phyloP scores from a whole-genome alignment of 805 yeast genomes.

The Danielia oregonensis region DNA sequence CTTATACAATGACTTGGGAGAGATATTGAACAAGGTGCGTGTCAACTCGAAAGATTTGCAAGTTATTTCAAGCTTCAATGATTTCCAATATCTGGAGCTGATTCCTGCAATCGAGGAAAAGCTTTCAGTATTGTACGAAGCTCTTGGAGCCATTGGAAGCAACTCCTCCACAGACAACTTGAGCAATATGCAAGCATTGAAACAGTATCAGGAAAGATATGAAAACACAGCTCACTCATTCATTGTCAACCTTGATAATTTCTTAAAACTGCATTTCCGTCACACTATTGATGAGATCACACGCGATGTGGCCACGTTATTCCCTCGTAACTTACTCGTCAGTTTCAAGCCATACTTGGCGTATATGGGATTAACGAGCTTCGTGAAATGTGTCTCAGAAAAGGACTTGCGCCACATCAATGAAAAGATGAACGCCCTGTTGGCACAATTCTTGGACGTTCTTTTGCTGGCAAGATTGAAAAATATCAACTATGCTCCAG shows the following conservation, averaged over 20 bases:
- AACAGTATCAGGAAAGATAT: conserved; percentile 59
- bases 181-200: conserved; percentile 67
- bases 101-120: conserved; percentile 50
- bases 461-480: conserved; percentile 21
- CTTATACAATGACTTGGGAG: conserved; percentile 66
- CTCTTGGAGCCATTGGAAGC: conserved; percentile 58
- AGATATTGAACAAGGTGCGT: conserved; percentile 67
- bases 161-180: conserved; percentile 42
- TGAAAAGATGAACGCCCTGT: conserved; percentile 33
- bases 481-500: conserved; percentile 6
- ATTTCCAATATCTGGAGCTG: conserved; percentile 45
- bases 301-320: conserved; percentile 23
- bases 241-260: conserved; percentile 40
- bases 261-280: conserved; percentile 32
- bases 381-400: conserved; percentile 55
- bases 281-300: conserved; percentile 37
- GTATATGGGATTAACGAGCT: conserved; percentile 32
- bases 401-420: conserved; percentile 45
- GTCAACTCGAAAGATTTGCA: conserved; percentile 54
- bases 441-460: conserved; percentile 27
- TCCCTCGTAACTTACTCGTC: conserved; percentile 18
- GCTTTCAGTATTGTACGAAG: conserved; percentile 54
- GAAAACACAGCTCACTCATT: conserved; percentile 54
- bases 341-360: conserved; percentile 27
- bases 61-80: conserved; percentile 43